Evolutionary conservation across 257 asterid genomes (phyloP).

Genomic region (Solanum gracilifrons): DNA sequence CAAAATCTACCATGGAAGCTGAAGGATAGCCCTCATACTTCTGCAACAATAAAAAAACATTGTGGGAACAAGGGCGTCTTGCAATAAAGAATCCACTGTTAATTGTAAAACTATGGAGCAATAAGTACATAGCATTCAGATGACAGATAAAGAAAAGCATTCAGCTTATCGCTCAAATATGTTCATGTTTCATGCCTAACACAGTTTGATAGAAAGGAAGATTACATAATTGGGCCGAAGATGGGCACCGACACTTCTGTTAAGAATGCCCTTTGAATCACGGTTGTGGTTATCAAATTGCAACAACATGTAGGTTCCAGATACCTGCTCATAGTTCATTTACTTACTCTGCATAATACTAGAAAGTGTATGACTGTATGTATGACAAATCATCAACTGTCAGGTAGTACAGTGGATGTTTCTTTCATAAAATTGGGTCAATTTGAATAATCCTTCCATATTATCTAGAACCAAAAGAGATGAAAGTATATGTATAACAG

Average conservation of each 20-base stretch:
- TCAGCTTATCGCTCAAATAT: not conserved
- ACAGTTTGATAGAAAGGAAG: not conserved
- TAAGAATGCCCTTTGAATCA: not conserved
- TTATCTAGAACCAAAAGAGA: not conserved
- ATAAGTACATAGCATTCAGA: not conserved
- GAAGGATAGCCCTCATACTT: constrained; percentile 92
- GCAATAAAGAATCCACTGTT: not conserved
- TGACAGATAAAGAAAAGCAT: not conserved
- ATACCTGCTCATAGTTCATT: not conserved
- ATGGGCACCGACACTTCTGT: not conserved
- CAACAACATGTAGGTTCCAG: not conserved
- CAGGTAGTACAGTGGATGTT: not conserved
- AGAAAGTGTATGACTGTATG: not conserved
- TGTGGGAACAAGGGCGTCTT: not conserved
- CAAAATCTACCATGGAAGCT: constrained; percentile 91
- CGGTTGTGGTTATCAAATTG: not conserved
- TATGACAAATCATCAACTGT: not conserved
- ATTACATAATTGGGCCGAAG: not conserved
- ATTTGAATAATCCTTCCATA: not conserved
- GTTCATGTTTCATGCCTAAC: not conserved
- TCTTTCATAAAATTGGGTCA: not conserved
- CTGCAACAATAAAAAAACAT: constrained; percentile 25
- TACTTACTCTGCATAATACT: not conserved
- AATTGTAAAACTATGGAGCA: not conserved
- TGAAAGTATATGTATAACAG: not conserved